Evolutionary conservation across 2,329 filamentous ascomycete species (phyloP), one percentile per base, ranked within the genome.

Genomic region (Verticillium tricorpus): DNA sequence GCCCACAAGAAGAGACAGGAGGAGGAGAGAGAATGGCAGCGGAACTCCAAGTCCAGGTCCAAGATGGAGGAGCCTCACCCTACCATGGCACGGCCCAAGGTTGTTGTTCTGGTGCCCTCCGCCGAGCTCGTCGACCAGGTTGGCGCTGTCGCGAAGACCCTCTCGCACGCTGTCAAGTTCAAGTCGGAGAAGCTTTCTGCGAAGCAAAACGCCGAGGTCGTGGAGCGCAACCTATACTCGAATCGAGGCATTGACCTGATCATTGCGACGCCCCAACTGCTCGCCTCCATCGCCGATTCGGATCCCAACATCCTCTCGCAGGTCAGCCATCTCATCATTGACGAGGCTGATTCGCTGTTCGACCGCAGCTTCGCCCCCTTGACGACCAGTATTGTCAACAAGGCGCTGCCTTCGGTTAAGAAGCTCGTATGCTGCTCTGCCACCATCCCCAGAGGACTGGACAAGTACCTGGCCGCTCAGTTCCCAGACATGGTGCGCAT

Each of bases 331-430:
- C 83, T 99, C 12, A 85, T 99, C 63, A 83, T 97, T 57, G 96
- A 99, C 72, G 96, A 99, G 79, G 96, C 96, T 1, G 95, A 99
- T 76, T 97, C 93, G 4, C 86, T 99, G 11, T 86, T 99, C 67
- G 96, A 99, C 77, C 90, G 93, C 62, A 96, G 92, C 63, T 99
- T 99, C 78, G 85, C 90, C 4, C 89, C 92, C 1, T 88, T 89
- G 28, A 98, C 95, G 0, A 90, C 86, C 12, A 84, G 86, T 61
- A 91, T 99, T 67, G 84, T 99, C 66, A 91, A 96, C 70, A 89
- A 90, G 62, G 86, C 89, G 1, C 84, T 87, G 7, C 92, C 94
- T 0, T 95, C 92, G 0, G 78, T 98, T 56, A 86, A 92, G 71
- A 91, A 97, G 72, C 82, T 99, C 28, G 83, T 99, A 56, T 86